Evolutionary conservation across 2,329 filamentous ascomycete species (phyloP).

Genomic region (Neurospora crassa): DNA sequence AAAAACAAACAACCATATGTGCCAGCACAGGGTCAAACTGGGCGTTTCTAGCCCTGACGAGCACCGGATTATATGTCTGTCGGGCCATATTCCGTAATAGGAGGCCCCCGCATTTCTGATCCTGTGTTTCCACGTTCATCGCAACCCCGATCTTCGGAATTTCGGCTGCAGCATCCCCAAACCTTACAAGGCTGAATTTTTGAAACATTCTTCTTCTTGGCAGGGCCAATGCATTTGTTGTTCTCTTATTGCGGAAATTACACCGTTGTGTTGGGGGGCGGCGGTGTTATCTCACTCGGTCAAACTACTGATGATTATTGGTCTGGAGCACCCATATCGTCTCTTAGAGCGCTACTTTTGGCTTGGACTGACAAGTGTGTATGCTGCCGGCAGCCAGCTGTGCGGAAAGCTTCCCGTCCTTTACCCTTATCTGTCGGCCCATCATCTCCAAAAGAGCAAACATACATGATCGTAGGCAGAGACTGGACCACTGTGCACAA

Average conservation of each 20-base stretch:
- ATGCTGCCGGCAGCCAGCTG: background rate
- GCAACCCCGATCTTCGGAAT: background rate
- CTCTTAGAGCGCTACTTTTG: background rate
- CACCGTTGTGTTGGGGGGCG: background rate
- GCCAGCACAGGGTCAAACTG: too few relatives aligned
- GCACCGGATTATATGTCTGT: background rate
- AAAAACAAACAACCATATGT: background rate
- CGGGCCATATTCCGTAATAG: background rate
- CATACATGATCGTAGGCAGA: background rate
- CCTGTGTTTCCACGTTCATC: background rate
- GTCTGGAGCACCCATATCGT: background rate
- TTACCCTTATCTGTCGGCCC: background rate
- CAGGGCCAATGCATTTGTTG: background rate
- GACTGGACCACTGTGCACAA: background rate
- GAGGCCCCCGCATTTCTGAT: background rate
- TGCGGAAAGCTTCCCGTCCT: background rate
- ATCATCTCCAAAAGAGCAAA: background rate
- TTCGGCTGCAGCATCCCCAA: background rate
- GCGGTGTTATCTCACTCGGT: background rate
- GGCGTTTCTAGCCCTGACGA: too few relatives aligned
- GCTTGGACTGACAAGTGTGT: background rate
- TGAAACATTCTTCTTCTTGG: background rate
- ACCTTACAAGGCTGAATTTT: background rate
- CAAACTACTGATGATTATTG: background rate
- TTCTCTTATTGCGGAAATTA: background rate